Conservation (phyloP, 345 rosid species). For the Eutrema heterophyllum region DNA sequence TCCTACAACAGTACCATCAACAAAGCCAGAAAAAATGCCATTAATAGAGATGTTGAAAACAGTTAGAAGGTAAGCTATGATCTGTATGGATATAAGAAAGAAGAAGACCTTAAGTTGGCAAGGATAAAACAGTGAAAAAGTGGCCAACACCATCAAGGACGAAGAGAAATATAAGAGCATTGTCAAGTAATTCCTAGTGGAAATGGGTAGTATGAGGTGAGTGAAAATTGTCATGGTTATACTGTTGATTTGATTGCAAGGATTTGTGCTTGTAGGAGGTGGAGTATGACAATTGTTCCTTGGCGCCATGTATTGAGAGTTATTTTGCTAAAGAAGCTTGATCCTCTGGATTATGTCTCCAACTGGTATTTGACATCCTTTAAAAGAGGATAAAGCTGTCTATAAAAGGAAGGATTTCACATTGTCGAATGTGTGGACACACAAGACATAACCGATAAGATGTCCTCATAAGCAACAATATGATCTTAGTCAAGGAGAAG, state of each 20-base stretch:
- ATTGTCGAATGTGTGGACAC: too few species aligned
- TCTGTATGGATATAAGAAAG: not conserved
- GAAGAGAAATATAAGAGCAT: not conserved
- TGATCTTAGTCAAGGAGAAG: too few species aligned
- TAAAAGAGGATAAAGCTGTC: too few species aligned
- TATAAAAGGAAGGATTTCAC: too few species aligned
- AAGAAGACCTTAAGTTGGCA: not conserved
- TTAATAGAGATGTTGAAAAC: not conserved
- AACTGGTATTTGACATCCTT: not conserved
- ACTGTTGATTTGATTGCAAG: not conserved
- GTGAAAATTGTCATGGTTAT: not conserved
- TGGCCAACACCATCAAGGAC: not conserved
- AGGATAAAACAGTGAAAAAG: not conserved
- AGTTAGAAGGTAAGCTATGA: not conserved
- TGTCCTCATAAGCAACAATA: too few species aligned
- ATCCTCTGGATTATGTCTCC: not conserved
- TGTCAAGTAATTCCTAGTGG: not conserved
- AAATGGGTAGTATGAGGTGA: not conserved
- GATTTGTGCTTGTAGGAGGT: not conserved
- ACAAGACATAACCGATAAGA: too few species aligned
- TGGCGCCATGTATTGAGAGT: not conserved
- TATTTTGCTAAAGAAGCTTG: not conserved
- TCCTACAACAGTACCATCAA: not conserved
- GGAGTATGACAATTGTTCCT: not conserved
- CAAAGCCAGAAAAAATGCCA: not conserved